phyloP scores from a whole-genome alignment of 768 basidiomycete species.

The Sarcodon aspratus region DNA sequence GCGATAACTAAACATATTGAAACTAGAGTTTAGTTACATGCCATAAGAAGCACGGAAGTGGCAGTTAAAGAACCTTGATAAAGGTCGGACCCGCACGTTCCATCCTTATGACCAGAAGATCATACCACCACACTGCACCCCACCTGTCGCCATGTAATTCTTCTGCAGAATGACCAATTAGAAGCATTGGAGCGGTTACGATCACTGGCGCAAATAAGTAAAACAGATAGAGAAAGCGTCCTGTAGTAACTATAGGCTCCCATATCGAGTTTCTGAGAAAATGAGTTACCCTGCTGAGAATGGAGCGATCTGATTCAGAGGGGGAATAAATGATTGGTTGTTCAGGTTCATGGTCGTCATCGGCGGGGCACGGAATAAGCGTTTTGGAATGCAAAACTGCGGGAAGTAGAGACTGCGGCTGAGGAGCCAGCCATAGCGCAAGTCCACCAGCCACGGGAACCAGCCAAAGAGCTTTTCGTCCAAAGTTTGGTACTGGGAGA shows the following conservation, averaged over 20 bases:
- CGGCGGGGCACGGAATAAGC: slow-evolving; percentile 30
- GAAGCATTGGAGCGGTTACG: slow-evolving; percentile 71
- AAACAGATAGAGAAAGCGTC: slow-evolving; percentile 76
- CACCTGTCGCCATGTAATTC: slow-evolving; percentile 65
- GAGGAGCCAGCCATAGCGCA: slow-evolving; percentile 34
- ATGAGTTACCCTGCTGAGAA: slow-evolving; percentile 29
- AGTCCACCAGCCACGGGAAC: slow-evolving; percentile 47
- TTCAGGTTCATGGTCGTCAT: slow-evolving; percentile 8
- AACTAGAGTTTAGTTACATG: not conserved
- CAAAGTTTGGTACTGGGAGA: slow-evolving; percentile 14
- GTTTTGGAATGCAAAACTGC: slow-evolving; percentile 39
- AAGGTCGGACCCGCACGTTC: slow-evolving; percentile 93
- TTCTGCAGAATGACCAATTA: slow-evolving; percentile 47
- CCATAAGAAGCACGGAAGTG: slow-evolving; percentile 4
- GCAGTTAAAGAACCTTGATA: slow-evolving; percentile 58
- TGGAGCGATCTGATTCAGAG: slow-evolving; percentile 40
- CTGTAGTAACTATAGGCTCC: slow-evolving; percentile 78
- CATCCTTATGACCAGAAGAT: slow-evolving; percentile 81
- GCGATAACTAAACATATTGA: slow-evolving; percentile 54
- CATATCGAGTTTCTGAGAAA: slow-evolving; percentile 51
- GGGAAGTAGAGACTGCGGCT: slow-evolving; percentile 29
- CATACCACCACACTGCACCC: slow-evolving; percentile 98
- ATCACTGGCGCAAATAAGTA: slow-evolving; percentile 84
- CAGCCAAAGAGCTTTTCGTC: slow-evolving; percentile 34
- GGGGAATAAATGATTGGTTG: slow-evolving; percentile 47